phyloP scores from a whole-genome alignment of 768 basidiomycete species.

The Fibroporia radiculosa region DNA sequence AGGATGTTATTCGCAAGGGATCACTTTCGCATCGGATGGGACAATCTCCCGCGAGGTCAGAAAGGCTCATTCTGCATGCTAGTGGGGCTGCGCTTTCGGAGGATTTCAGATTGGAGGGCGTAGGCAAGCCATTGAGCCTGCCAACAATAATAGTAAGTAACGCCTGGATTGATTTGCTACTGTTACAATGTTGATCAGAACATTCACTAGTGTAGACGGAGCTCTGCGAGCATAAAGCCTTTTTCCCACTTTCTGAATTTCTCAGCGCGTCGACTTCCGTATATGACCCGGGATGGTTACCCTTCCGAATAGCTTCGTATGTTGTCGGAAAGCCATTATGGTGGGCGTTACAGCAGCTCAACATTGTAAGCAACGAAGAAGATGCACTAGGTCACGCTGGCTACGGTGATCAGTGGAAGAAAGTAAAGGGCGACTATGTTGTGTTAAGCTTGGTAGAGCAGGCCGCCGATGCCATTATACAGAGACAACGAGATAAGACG shows the following conservation, averaged over 20 bases:
- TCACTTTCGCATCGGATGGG: conserved; percentile 31
- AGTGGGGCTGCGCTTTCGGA: conserved; percentile 44
- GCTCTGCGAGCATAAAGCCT: conserved; percentile 34
- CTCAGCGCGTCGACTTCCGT: conserved; percentile 49
- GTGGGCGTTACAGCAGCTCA: conserved; percentile 83
- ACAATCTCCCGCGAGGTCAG: conserved; percentile 18
- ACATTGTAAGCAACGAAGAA: conserved; percentile 58
- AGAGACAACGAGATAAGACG: conserved; percentile 34
- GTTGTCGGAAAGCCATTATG: conserved; percentile 74
- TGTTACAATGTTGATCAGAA: conserved; percentile 18
- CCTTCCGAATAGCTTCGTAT: conserved; percentile 60
- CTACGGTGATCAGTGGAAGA: conserved; percentile 41
- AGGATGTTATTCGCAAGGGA: conserved; percentile 51
- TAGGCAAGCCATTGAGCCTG: conserved; percentile 69
- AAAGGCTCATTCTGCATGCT: conserved; percentile 55
- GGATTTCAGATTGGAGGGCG: conserved; percentile 52
- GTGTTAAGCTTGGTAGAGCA: conserved; percentile 54
- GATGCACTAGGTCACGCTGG: conserved; percentile 24
- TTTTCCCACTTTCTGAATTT: conserved; percentile 50
- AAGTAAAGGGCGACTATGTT: conserved; percentile 66
- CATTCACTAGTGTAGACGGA: conserved; percentile 61
- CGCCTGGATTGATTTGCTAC: not conserved
- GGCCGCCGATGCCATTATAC: conserved; percentile 51
- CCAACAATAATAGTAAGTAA: conserved; percentile 66
- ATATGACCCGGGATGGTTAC: conserved; percentile 61